Percentiles rank a stretch among this genome's conserved stretches.
Conservation (phyloP, 805 yeast species). For the Kodamaea kaohsiungensis region DNA sequence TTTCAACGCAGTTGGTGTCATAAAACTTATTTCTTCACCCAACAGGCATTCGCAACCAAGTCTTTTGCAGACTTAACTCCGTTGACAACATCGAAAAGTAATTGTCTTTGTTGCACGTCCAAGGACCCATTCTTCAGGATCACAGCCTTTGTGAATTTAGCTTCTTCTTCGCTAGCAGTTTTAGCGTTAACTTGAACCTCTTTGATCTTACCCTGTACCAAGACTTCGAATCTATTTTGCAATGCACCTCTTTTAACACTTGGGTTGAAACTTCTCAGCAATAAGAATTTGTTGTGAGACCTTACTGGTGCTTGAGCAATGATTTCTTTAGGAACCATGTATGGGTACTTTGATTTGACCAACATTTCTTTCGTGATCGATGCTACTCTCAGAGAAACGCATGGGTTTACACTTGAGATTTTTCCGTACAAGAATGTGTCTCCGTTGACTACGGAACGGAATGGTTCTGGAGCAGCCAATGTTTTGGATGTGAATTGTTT, state of each 20-base stretch:
- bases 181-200: constrained; percentile 12
- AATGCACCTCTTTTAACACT: constrained; percentile 24
- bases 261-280: constrained; percentile 29
- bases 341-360: constrained; percentile 42
- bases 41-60: constrained; percentile 27
- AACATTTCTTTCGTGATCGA: constrained; percentile 41
- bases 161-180: constrained; percentile 11
- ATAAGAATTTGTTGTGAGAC: constrained; percentile 29
- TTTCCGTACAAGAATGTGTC: constrained; percentile 41
- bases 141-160: constrained; percentile 22
- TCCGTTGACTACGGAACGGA: constrained; percentile 22
- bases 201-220: constrained; percentile 34
- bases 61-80: constrained; percentile 29
- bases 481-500: constrained; percentile 5
- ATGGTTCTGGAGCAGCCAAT: constrained; percentile 12
- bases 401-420: constrained; percentile 28
- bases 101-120: constrained; percentile 26
- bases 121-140: constrained; percentile 33
- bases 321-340: constrained; percentile 35
- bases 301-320: constrained; percentile 20
- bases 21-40: constrained; percentile 19
- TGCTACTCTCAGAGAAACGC: constrained; percentile 35
- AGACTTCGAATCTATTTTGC: constrained; percentile 26
- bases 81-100: constrained; percentile 30
- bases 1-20: no score